A percentile compares a stretch with the other conserved stretches of the same genome.
Conservation (phyloP, 257 asterid species). For the Orobanche coerulescens region DNA sequence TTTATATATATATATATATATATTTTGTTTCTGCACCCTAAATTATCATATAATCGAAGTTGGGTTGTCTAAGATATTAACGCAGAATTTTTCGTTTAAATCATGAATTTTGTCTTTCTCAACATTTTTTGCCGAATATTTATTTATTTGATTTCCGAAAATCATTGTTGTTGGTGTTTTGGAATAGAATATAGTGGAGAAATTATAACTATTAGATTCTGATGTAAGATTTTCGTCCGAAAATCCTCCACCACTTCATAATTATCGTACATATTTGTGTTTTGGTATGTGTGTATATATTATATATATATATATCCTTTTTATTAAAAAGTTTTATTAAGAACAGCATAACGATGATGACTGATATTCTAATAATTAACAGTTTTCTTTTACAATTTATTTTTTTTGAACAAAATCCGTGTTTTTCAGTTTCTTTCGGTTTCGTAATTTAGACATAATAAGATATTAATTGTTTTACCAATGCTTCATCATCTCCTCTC, state of each 20-base stretch:
- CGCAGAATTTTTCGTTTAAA: neutral
- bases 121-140: neutral
- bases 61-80: neutral
- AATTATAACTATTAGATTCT: too few species aligned
- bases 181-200: neutral
- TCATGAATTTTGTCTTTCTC: too few species aligned
- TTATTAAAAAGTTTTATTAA: too few species aligned
- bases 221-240: neutral
- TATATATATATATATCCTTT: too few species aligned
- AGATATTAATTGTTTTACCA: neutral
- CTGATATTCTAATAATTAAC: too few species aligned
- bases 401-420: neutral
- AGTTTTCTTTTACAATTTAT: neutral
- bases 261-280: too few species aligned
- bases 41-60: neutral
- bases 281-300: too few species aligned
- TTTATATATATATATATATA: neutral
- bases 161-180: neutral
- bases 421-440: neutral
- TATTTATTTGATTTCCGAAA: neutral
- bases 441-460: too few species aligned
- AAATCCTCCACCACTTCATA: conserved; percentile 14
- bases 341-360: too few species aligned
- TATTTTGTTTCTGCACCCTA: neutral
- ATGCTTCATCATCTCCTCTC: too few species aligned